Conservation (phyloP, 2,329 filamentous ascomycete genomes). For the Pseudopithomyces chartarum region DNA sequence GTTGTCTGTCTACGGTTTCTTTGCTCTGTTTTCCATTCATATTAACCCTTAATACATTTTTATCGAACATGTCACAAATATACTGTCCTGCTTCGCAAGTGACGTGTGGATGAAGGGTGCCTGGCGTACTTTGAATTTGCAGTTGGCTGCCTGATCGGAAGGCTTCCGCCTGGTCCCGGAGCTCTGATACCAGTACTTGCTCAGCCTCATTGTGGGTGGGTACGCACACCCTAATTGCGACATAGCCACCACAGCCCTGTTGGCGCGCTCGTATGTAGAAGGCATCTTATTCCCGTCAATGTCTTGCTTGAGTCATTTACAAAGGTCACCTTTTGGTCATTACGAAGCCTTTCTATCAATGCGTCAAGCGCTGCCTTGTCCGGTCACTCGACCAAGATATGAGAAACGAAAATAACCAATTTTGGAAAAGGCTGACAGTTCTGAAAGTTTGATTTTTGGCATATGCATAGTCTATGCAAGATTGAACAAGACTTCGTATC, state of each 20-base stretch:
- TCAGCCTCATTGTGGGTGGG: constrained; percentile 3
- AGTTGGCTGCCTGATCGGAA: background rate
- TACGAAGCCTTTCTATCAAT: background rate
- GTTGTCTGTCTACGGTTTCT: background rate
- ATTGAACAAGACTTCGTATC: background rate
- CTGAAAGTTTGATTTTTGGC: background rate
- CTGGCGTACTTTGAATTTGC: background rate
- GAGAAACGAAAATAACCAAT: background rate
- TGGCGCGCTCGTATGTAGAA: background rate
- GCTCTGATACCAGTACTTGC: constrained; percentile 3
- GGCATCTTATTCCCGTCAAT: background rate
- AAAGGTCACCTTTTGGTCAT: background rate
- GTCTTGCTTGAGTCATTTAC: background rate
- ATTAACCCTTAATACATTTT: constrained; percentile 4
- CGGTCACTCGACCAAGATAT: background rate
- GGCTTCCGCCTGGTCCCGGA: background rate
- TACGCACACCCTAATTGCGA: background rate
- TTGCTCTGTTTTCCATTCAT: constrained; percentile 1
- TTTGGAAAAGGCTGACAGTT: no score
- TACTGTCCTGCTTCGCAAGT: background rate
- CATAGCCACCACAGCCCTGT: constrained; percentile 10
- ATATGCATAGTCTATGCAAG: background rate
- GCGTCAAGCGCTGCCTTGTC: background rate
- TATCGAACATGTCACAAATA: background rate
- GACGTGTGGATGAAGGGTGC: background rate